Evolutionary conservation across 805 yeast species (phyloP).

Genomic region (Zygosaccharomyces rouxii): DNA sequence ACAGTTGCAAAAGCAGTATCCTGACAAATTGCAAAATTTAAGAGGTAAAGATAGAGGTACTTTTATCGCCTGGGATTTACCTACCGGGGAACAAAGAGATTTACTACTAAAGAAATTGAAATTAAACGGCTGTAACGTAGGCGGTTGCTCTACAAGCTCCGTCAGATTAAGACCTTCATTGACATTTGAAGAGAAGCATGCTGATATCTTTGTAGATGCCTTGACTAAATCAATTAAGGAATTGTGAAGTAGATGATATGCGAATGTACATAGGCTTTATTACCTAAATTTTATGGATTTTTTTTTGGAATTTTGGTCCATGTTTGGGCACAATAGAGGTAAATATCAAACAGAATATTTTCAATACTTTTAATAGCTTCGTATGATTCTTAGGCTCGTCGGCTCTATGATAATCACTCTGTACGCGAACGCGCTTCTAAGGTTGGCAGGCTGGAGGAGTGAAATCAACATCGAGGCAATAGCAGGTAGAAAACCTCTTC

Average conservation of each 20-base stretch:
- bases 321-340: too few relatives aligned
- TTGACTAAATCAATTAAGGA: constrained; percentile 34
- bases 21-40: constrained; percentile 43
- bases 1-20: constrained; percentile 37
- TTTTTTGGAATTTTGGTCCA: too few relatives aligned
- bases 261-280: background rate
- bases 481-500: background rate
- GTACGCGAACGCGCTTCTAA: background rate
- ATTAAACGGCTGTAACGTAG: constrained; percentile 55
- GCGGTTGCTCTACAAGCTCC: constrained; percentile 59
- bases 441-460: background rate
- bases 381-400: background rate
- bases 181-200: constrained; percentile 58
- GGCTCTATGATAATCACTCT: background rate
- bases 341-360: too few relatives aligned
- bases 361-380: background rate
- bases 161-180: constrained; percentile 64
- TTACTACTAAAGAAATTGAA: constrained; percentile 44
- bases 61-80: constrained; percentile 61
- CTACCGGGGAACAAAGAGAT: constrained; percentile 42
- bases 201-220: constrained; percentile 49
- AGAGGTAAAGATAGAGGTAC: constrained; percentile 64
- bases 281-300: too few relatives aligned
- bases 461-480: constrained; percentile 2
- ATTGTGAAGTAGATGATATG: constrained; percentile 8